These are phyloP conservation scores for Neoboletus magnificus DNA, from an alignment of 768 basidiomycete genomes.

Conservation along the genomic window DNA sequence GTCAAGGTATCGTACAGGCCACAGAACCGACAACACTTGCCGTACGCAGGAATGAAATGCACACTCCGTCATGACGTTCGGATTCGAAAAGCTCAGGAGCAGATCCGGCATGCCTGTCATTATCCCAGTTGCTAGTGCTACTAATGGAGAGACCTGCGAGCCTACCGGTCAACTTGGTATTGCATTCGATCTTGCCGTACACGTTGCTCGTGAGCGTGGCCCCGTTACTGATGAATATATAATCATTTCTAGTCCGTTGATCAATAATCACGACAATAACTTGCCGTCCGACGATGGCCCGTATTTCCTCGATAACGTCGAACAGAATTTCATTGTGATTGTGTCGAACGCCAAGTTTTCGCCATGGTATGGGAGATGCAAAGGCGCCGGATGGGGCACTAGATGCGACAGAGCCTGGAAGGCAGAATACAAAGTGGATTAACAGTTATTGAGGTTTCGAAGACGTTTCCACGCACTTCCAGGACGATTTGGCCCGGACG, in stretches of 20 bases:
- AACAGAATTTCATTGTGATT: constrained; percentile 92
- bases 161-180: constrained; percentile 72
- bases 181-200: constrained; percentile 75
- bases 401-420: constrained; percentile 34
- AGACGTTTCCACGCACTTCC: constrained; percentile 19
- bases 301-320: constrained; percentile 81
- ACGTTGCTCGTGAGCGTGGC: constrained; percentile 62
- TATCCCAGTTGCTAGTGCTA: neutral
- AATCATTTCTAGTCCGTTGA: neutral
- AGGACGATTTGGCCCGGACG: constrained; percentile 26
- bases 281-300: constrained; percentile 40
- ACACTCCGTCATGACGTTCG: constrained; percentile 69
- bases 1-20: constrained; percentile 4
- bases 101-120: constrained; percentile 83
- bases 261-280: neutral
- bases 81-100: constrained; percentile 70
- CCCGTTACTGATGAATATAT: constrained; percentile 50
- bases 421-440: neutral
- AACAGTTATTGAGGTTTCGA: neutral
- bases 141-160: neutral
- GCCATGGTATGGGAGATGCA: constrained; percentile 91
- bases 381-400: constrained; percentile 50
- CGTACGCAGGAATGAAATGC: constrained; percentile 93
- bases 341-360: constrained; percentile 78
- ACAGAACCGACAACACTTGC: constrained; percentile 38